These are phyloP conservation scores for Phytopythium cucurbitacearum DNA, from an alignment of 352 stramenopile species.

Conservation along the genomic window DNA sequence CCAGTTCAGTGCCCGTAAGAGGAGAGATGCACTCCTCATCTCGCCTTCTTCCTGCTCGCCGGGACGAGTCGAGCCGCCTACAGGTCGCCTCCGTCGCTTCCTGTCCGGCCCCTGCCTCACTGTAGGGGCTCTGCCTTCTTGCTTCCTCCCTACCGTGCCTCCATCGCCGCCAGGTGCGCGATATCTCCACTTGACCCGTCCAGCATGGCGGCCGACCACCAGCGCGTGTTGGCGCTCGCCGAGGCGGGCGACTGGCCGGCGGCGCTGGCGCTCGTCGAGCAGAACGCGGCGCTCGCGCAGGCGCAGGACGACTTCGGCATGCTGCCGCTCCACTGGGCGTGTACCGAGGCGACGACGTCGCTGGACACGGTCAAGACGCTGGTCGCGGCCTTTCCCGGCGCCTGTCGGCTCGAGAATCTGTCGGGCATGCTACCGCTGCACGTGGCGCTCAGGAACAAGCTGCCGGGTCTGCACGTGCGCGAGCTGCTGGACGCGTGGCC, in stretches of 20 bases:
- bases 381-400: constrained; percentile 45
- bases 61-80: too few species aligned
- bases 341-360: constrained; percentile 49
- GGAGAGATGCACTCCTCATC: too few species aligned
- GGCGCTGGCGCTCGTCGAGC: constrained; percentile 36
- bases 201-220: constrained; percentile 34
- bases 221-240: constrained; percentile 46
- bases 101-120: not conserved
- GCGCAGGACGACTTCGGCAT: constrained; percentile 80
- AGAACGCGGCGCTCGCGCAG: constrained; percentile 37
- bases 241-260: constrained; percentile 69
- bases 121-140: too few species aligned
- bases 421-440: constrained; percentile 79
- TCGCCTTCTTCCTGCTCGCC: too few species aligned
- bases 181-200: too few species aligned
- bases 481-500: constrained; percentile 40
- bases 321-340: constrained; percentile 81
- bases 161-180: too few species aligned
- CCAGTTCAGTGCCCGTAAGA: too few species aligned
- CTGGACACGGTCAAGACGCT: constrained; percentile 45
- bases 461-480: constrained; percentile 55
- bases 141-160: too few species aligned
- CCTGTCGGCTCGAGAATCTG: constrained; percentile 62
- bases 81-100: too few species aligned
- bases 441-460: constrained; percentile 70